Percentiles rank a stretch among this genome's conserved stretches.
phyloP scores from a whole-genome alignment of 345 rosid genomes.

The Theobroma cacao region DNA sequence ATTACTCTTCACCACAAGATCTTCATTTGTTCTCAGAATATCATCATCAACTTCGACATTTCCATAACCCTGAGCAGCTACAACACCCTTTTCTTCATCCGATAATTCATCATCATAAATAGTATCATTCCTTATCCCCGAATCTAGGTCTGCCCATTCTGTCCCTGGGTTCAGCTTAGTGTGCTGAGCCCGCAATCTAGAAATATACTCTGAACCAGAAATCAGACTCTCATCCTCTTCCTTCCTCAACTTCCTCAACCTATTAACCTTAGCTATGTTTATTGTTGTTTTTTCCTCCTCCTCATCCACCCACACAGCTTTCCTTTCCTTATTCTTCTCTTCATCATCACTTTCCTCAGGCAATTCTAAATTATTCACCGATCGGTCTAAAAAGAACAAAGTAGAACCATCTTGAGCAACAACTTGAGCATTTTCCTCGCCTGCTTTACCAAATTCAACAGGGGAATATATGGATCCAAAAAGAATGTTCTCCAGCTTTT shows the following conservation, averaged over 20 bases:
- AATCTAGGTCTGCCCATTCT: slow-evolving; percentile 72
- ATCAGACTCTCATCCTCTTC: slow-evolving; percentile 67
- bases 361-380: slow-evolving; percentile 33
- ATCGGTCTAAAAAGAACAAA: slow-evolving; percentile 55
- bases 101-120: slow-evolving; percentile 40
- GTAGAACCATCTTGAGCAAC: slow-evolving; percentile 35
- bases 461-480: slow-evolving; percentile 81
- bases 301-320: slow-evolving; percentile 85
- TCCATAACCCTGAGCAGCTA: slow-evolving; percentile 27
- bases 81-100: slow-evolving; percentile 39
- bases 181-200: slow-evolving; percentile 82
- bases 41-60: slow-evolving; percentile 44
- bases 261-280: slow-evolving; percentile 56
- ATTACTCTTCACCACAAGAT: slow-evolving; percentile 64
- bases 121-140: slow-evolving; percentile 16
- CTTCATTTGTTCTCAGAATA: slow-evolving; percentile 67
- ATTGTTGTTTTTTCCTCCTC: slow-evolving; percentile 62
- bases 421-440: slow-evolving; percentile 22
- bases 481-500: slow-evolving; percentile 64
- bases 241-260: slow-evolving; percentile 83
- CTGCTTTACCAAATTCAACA: slow-evolving; percentile 62
- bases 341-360: slow-evolving; percentile 33
- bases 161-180: slow-evolving; percentile 80
- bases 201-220: slow-evolving; percentile 65
- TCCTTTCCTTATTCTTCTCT: slow-evolving; percentile 34